Evolutionary conservation across 1,284 basidiomycete genomes (phyloP).

Genomic region (Stereum hirsutum): DNA sequence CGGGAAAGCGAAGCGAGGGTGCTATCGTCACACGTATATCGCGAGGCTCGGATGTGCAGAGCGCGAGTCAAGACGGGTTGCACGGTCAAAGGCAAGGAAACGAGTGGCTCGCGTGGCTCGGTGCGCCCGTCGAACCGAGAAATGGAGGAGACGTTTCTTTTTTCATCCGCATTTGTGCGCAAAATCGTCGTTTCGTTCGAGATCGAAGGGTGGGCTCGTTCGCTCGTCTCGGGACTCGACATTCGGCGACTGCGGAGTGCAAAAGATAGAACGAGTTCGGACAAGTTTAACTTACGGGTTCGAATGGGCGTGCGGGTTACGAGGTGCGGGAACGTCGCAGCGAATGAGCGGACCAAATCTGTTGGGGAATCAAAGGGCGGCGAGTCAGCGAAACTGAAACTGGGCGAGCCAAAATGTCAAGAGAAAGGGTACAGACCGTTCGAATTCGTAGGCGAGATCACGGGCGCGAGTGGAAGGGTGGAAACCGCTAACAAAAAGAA

Average conservation of each 20-base stretch:
- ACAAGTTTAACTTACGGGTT: constrained; percentile 61
- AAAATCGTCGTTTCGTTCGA: constrained; percentile 14
- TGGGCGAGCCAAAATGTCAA: neutral
- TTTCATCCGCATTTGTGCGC: no score
- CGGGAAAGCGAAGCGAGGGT: constrained; percentile 10
- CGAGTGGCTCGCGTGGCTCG: constrained; percentile 10
- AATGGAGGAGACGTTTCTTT: no score
- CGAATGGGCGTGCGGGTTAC: constrained; percentile 58
- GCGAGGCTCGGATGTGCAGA: constrained; percentile 13
- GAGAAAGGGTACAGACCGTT: constrained; percentile 44
- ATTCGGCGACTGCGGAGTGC: constrained; percentile 19
- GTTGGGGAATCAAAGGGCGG: constrained; percentile 8
- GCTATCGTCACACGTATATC: constrained; percentile 15
- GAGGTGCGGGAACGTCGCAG: constrained; percentile 84
- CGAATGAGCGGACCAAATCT: constrained; percentile 73
- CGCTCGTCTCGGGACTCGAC: no score
- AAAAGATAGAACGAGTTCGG: constrained; percentile 13
- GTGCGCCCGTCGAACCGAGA: no score
- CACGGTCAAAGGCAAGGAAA: constrained; percentile 16
- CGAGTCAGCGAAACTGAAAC: no score
- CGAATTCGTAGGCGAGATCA: constrained; percentile 82
- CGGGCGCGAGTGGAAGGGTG: constrained; percentile 69
- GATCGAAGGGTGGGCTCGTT: constrained; percentile 17
- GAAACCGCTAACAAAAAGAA: constrained; percentile 84
- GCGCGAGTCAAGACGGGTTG: constrained; percentile 15